Base-by-base conservation (phyloP, 495 filamentous ascomycete species). In the Corynascus novoguineensis region DNA sequence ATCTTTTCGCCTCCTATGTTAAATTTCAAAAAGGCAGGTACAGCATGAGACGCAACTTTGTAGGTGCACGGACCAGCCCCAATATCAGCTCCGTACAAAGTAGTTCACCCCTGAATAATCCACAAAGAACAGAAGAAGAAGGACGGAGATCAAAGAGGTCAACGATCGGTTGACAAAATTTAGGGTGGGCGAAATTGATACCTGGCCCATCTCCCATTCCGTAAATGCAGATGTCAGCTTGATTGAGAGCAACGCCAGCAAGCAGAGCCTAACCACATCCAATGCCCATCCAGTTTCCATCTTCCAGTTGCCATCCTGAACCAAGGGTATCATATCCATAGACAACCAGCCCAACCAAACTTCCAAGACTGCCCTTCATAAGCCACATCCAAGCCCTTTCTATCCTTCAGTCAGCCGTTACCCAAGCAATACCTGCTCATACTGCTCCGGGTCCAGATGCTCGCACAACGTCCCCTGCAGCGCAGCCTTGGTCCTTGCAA, bases 391-490 rank as follows among this genome's bases (percentile, higher is more conserved):
- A 56, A 55, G 31, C 28, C 57, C 29, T 29, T 5, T 35, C 32
- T 27, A 37, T 27, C 35, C 31, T 12, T 19, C 21, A 40, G 19
- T 1, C 27, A 6, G 5, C 17, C 29, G 29, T 56, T 63, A 75
- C 24, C 72, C 74, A 63, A 77, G 69, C 51, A 76, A 53, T 22
- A 73, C 66, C 47, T 65, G 66, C 35, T 75, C 73, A 57, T 74
- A 71, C 60, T 67, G 70, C 67, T 67, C 77, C 67, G 61, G 78
- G 25, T 67, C 77, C 59, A 71, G 64, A 64, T 67, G 73, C 61
- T 62, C 70, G 64, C 67, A 73, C 68, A 74, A 63, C 59, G 70
- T 66, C 37, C 64, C 66, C 65, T 63, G 70, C 37, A 68, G 57
- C 53, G 64, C 71, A 49, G 59, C 80, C 65, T 73, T 79, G 71